Base-by-base conservation (phyloP, 345 rosid species). In the Clausena lansium region DNA sequence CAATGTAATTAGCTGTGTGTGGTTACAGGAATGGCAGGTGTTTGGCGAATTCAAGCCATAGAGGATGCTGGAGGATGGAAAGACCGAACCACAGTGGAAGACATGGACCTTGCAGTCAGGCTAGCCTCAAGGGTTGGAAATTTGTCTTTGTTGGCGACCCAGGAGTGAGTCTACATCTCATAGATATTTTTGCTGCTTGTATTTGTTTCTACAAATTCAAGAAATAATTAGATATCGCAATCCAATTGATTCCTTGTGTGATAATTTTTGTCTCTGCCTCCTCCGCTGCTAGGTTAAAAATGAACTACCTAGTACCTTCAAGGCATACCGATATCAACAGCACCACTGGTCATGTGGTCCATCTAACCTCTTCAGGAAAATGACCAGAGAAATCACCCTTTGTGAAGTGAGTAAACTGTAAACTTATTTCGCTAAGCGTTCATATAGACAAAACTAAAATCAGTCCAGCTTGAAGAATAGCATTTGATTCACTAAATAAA, bases 331-430 rank as follows among this genome's bases (percentile, higher is more conserved):
- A 55, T 81, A 52, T 78, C 92, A 88, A 83, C 87, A 87, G 81
- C 90, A 85, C 74, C 81, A 89, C 11, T 85, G 89, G 91, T 84
- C 91, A n/a, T 87, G 91, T 70, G 89, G 88, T 36, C 93, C 90
- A 2, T 87, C 89, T 35, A 88, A 88, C 82, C 86, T 88, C 61
- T 87, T 90, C 84, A 76, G 85, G 70, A 90, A 88, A 81, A 85
- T 87, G 87, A 86, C 86, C 74, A 84, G 68, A 83, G 82, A 88
- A 71, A 88, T 87, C 77, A 50, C 85, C 58, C 79, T 74, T 58
- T 86, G 84, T 73, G 84, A 84, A 77, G 89, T 71, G 33, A 83
- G 73, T 58, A 14, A 65, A 61, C 20, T 36, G 20, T 52, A 69
- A 52, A 64, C 39, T 33, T 32, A 32, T 60, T 70, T 54, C 7